These are phyloP conservation scores for Hymenoscyphus occultus DNA, from an alignment of 2,329 filamentous ascomycete genomes.

Conservation along the genomic window DNA sequence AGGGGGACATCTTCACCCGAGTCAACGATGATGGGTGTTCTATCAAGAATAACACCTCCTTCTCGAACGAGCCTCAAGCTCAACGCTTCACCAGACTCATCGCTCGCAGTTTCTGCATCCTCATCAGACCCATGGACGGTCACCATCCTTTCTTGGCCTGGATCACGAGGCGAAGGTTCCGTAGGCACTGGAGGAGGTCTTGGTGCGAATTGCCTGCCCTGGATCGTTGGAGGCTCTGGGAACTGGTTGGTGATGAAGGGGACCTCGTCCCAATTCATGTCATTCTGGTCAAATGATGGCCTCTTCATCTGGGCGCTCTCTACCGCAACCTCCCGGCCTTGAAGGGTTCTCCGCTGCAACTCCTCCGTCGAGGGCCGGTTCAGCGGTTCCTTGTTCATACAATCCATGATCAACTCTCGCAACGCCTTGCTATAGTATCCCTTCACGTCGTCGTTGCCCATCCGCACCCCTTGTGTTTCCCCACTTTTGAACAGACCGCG, in stretches of 20 bases:
- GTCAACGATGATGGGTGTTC: no score
- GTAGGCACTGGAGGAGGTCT: neutral
- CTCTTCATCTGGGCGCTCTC: neutral
- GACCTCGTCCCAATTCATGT: neutral
- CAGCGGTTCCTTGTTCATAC: constrained; percentile 6
- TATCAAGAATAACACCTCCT: no score
- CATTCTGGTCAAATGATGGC: neutral
- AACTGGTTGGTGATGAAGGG: neutral
- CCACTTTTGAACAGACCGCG: neutral
- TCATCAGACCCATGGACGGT: no score
- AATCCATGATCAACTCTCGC: constrained; percentile 9
- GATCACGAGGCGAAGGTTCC: no score
- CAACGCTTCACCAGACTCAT: no score
- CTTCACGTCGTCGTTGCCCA: neutral
- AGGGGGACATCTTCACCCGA: no score
- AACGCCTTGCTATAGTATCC: neutral
- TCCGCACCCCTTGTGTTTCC: neutral
- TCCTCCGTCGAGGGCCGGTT: neutral
- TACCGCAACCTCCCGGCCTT: neutral
- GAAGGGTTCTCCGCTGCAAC: neutral
- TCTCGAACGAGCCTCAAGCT: no score
- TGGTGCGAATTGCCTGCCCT: neutral
- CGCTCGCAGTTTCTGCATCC: no score
- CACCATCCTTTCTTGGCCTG: no score
- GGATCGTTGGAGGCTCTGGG: neutral